Evolutionary conservation across 2,329 filamentous ascomycete genomes (phyloP), one percentile per base, ranked within the genome.

Genomic region (Fonsecaea multimorphosa): DNA sequence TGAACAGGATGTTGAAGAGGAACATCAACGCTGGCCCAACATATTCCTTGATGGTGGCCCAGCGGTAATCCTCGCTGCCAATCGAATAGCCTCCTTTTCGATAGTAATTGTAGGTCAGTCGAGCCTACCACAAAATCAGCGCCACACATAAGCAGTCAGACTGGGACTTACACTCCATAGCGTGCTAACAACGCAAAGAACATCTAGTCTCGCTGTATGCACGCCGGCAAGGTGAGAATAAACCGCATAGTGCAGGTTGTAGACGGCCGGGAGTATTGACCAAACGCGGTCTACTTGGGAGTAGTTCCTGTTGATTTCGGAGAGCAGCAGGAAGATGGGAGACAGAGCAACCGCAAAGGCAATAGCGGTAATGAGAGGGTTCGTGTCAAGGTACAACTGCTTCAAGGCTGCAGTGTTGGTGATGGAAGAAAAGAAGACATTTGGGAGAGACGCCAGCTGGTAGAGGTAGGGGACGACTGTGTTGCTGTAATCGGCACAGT

Each of bases 31-130:
- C 81, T 1, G 82, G 80, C 6, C 86, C 87, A 24, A 93, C 83
- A 40, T 87, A 81, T 31, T 84, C 81, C 75, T 89, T 89, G 59
- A 98, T 81, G 62, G 93, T 87, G 63, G 85, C 83, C 94, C 95
- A 99, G 79, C 95, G 87, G 78, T 99, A 99, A 78, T 99, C 95
- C 78, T 99, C 94, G 16, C 91, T 93, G 40, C 95, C 94, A 69
- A 93, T 83, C 16, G 84, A 82, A 77, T 99, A 99, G 27, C 95
- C 95, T 44, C 95, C 95, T 77, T 92, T 96, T 65, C 95, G 90
- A 89, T 91, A 97, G 81, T 97, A 99, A 80, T 99, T 99, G 83
- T 87, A 98, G 2, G 94, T 98, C 78, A 99, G 82, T 11, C 95
- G 90, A 64, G 81, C 76, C 91, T 93, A 71, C 22, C n/a, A 36